Percentiles rank a stretch among this genome's conserved stretches.
Evolutionary conservation across 2,329 filamentous ascomycete genomes (phyloP).

Genomic region (Shiraia bambusicola): DNA sequence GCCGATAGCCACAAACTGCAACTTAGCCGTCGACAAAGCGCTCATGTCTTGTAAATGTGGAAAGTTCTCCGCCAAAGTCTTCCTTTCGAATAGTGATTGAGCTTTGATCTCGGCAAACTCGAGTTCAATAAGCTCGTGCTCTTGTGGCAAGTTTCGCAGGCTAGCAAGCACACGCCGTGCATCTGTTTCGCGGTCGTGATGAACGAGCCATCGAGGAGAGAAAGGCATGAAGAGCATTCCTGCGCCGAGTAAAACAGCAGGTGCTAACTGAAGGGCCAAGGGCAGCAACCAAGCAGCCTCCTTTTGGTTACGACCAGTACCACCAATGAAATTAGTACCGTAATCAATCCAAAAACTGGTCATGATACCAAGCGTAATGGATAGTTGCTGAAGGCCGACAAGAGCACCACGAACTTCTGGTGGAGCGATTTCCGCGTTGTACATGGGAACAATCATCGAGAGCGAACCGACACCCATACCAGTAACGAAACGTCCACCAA

Average conservation of each 20-base stretch:
- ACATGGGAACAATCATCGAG: constrained; percentile 65
- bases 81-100: constrained; percentile 74
- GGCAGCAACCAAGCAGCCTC: constrained; percentile 74
- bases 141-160: constrained; percentile 62
- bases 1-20: constrained; percentile 65
- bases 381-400: constrained; percentile 64
- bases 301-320: constrained; percentile 59
- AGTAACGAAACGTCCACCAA: constrained; percentile 72
- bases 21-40: constrained; percentile 54
- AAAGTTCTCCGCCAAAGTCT: constrained; percentile 66
- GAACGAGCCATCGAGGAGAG: constrained; percentile 72
- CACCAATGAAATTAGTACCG: constrained; percentile 50
- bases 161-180: constrained; percentile 62
- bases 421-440: constrained; percentile 47
- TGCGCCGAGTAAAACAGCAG: constrained; percentile 63
- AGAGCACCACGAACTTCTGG: constrained; percentile 66
- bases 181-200: constrained; percentile 68
- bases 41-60: constrained; percentile 64
- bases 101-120: constrained; percentile 82
- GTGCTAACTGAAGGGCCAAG: constrained; percentile 68
- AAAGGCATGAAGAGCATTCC: constrained; percentile 81
- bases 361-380: constrained; percentile 64
- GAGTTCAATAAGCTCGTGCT: constrained; percentile 69
- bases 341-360: constrained; percentile 53
- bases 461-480: constrained; percentile 69